A percentile compares a stretch with the other conserved stretches of the same genome.
Conservation (phyloP, 176 grass and related monocot species). For the Oryza longistaminata region DNA sequence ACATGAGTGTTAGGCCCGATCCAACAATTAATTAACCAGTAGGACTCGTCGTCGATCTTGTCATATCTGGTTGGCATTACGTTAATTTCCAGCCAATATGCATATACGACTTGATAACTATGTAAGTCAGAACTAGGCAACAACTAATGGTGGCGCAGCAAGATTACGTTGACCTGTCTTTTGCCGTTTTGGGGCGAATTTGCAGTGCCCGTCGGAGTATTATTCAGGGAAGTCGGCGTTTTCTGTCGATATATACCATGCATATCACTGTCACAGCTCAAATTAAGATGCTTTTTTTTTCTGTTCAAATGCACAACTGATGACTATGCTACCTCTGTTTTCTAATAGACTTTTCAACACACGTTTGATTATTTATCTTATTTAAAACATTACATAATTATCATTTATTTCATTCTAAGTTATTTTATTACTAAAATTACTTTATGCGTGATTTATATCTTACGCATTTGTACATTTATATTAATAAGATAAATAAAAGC, state of each 20-base stretch:
- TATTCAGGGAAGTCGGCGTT: background rate
- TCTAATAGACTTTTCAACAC: too few relatives aligned
- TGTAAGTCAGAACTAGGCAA: background rate
- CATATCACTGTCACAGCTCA: background rate
- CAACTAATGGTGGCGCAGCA: background rate
- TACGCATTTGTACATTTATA: too few relatives aligned
- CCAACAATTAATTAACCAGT: background rate
- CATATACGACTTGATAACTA: background rate
- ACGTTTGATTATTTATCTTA: too few relatives aligned
- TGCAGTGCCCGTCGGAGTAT: background rate
- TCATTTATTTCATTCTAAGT: too few relatives aligned
- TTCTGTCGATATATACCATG: background rate
- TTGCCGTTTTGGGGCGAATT: background rate
- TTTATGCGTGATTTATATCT: too few relatives aligned
- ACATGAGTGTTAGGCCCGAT: background rate
- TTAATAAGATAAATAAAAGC: too few relatives aligned
- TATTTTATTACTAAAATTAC: too few relatives aligned
- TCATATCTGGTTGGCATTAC: background rate
- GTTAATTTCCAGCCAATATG: background rate
- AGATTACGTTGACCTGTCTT: background rate
- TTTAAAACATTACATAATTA: too few relatives aligned
- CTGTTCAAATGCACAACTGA: too few relatives aligned
- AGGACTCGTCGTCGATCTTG: background rate
- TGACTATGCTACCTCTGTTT: too few relatives aligned
- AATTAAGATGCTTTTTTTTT: too few relatives aligned